Percentiles rank a stretch among this genome's conserved stretches.
These are phyloP conservation scores for Fonsecaea pugnacius DNA, from an alignment of 2,329 filamentous ascomycete genomes.

Conservation along the genomic window DNA sequence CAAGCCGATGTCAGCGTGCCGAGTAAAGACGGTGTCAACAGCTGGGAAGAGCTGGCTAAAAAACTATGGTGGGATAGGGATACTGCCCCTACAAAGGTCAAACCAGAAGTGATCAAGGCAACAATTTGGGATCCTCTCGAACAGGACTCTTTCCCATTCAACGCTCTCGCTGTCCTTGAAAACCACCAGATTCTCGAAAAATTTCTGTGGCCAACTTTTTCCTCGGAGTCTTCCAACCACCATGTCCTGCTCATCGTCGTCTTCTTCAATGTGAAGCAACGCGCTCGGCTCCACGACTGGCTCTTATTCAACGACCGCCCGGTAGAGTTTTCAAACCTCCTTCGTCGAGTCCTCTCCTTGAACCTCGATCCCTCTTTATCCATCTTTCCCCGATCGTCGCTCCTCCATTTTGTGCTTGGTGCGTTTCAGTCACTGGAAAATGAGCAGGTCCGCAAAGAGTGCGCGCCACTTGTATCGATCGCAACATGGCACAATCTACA, in stretches of 20 bases:
- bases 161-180: conserved; percentile 80
- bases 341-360: conserved; percentile 87
- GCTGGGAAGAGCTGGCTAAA: conserved; percentile 72
- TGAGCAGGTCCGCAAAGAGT: conserved; percentile 88
- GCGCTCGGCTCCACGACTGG: conserved; percentile 88
- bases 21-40: conserved; percentile 39
- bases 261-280: conserved; percentile 83
- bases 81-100: conserved; percentile 59
- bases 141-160: conserved; percentile 75
- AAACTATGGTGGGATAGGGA: conserved; percentile 85
- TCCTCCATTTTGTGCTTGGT: conserved; percentile 87
- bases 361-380: conserved; percentile 72
- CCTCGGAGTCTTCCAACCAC: conserved; percentile 84
- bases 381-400: conserved; percentile 71
- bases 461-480: conserved; percentile 91
- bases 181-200: conserved; percentile 87
- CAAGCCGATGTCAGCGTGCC: conserved; percentile 38
- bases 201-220: conserved; percentile 95
- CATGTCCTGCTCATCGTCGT: conserved; percentile 86
- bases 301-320: conserved; percentile 74
- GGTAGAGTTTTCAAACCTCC: conserved; percentile 83
- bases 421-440: conserved; percentile 94
- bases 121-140: conserved; percentile 89
- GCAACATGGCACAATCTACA: conserved; percentile 94
- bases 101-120: conserved; percentile 81